Percentiles rank a stretch among this genome's conserved stretches.
Conservation (phyloP, 2,329 filamentous ascomycete genomes). For the Verticillium nubilum region DNA sequence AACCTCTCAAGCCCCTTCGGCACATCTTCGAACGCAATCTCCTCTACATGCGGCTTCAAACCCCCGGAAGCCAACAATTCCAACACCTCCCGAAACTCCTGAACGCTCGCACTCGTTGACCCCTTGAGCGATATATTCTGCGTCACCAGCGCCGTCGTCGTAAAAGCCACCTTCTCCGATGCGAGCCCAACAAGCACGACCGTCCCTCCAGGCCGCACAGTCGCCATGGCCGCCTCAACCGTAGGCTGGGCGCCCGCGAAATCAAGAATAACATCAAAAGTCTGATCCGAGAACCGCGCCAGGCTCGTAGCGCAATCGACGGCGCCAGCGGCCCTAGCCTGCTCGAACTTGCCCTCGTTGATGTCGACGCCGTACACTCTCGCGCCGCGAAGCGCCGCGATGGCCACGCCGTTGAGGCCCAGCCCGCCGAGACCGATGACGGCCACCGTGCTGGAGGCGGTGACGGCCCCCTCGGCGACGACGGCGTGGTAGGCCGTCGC, state of each 20-base stretch:
- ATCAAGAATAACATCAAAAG: conserved; percentile 6
- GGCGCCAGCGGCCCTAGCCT: conserved; percentile 1
- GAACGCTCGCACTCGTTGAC: conserved; percentile 2
- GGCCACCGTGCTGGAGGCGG: background rate
- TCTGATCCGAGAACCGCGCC: background rate
- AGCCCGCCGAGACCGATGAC: conserved; percentile 8
- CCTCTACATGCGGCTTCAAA: no score
- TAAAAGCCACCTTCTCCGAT: background rate
- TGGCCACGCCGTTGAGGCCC: conserved; percentile 5
- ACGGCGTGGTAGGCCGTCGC: conserved; percentile 7
- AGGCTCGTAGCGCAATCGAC: background rate
- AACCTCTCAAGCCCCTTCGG: background rate
- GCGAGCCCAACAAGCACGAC: conserved; percentile 8
- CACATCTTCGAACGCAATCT: no score
- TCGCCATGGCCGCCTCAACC: background rate
- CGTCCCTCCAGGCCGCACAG: conserved; percentile 4
- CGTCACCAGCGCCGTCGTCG: background rate
- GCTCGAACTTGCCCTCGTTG: conserved; percentile 2
- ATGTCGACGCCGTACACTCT: conserved; percentile 5
- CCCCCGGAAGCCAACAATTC: background rate
- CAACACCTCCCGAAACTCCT: conserved; percentile 1
- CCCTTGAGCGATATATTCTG: conserved; percentile 1
- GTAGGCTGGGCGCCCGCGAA: conserved; percentile 5
- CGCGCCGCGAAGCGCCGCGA: conserved; percentile 2
- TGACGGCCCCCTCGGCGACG: conserved; percentile 6